phyloP scores from a whole-genome alignment of 495 filamentous ascomycete genomes.

The Aspergillus cristatus region DNA sequence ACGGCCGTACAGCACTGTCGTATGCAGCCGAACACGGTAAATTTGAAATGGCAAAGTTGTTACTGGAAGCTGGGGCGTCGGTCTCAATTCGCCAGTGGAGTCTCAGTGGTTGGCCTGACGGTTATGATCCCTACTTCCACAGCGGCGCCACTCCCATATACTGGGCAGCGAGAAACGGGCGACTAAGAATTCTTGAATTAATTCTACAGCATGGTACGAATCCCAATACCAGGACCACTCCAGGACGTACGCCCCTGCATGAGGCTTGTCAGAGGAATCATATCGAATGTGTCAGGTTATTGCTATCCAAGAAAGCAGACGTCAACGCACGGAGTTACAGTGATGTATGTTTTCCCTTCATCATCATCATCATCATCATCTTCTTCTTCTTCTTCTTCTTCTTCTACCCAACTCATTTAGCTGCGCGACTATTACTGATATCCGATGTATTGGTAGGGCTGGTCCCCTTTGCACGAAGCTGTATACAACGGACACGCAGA shows the following conservation, averaged over 20 bases:
- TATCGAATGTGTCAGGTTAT: neutral
- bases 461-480: neutral
- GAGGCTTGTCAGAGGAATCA: neutral
- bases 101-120: neutral
- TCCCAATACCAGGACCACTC: neutral
- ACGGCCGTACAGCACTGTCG: slow-evolving; percentile 4
- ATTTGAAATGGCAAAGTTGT: slow-evolving; percentile 1
- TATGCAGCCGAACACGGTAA: slow-evolving; percentile 1
- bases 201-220: slow-evolving; percentile 3
- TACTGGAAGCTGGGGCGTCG: neutral
- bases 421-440: neutral
- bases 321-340: slow-evolving; percentile 1
- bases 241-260: neutral
- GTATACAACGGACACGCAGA: neutral
- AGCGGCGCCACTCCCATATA: neutral
- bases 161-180: neutral
- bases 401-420: neutral
- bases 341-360: neutral
- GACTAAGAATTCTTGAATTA: neutral
- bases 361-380: too few relatives aligned
- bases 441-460: neutral
- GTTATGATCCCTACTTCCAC: neutral
- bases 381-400: neutral
- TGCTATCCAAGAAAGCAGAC: neutral
- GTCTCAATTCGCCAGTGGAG: slow-evolving; percentile 2